A percentile compares a stretch with the other conserved stretches of the same genome.
phyloP scores from a whole-genome alignment of 2,329 filamentous ascomycete species.

The Penicillium olsonii region DNA sequence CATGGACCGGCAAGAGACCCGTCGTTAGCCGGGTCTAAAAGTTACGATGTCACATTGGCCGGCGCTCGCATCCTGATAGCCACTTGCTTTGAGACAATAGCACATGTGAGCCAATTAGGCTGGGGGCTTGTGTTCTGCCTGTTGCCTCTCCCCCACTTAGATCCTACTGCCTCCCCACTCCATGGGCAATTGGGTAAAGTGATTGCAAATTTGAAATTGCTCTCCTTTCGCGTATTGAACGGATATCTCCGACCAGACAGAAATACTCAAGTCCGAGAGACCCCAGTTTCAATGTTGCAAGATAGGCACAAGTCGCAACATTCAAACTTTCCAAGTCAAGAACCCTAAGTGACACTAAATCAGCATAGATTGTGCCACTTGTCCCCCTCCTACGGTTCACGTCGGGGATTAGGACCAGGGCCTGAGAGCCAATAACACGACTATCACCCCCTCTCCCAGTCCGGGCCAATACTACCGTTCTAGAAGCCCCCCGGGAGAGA shows the following conservation, averaged over 20 bases:
- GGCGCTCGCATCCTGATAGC: constrained; percentile 8
- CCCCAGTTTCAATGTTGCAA: too few relatives aligned
- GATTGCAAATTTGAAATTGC: background rate
- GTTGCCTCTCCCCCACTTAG: constrained; percentile 2
- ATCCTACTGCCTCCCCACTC: constrained; percentile 1
- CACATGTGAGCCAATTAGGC: constrained; percentile 20
- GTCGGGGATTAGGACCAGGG: constrained; percentile 17
- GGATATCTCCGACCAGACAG: background rate
- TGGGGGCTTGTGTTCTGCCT: background rate
- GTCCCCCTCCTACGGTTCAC: constrained; percentile 17
- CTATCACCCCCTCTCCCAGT: constrained; percentile 22
- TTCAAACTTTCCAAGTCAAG: background rate
- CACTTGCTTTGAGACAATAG: constrained; percentile 16
- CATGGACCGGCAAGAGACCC: constrained; percentile 20
- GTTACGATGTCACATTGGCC: constrained; percentile 27
- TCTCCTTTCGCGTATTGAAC: background rate
- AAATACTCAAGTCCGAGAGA: background rate
- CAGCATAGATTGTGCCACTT: background rate
- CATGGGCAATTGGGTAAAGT: background rate
- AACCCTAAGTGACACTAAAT: background rate
- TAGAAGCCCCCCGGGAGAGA: constrained; percentile 21
- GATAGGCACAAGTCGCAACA: background rate
- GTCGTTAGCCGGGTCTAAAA: constrained; percentile 27
- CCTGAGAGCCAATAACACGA: constrained; percentile 13
- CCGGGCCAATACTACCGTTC: constrained; percentile 22